These are phyloP conservation scores for Euphorbia lathyris DNA, from an alignment of 345 rosid genomes.

Conservation along the genomic window DNA sequence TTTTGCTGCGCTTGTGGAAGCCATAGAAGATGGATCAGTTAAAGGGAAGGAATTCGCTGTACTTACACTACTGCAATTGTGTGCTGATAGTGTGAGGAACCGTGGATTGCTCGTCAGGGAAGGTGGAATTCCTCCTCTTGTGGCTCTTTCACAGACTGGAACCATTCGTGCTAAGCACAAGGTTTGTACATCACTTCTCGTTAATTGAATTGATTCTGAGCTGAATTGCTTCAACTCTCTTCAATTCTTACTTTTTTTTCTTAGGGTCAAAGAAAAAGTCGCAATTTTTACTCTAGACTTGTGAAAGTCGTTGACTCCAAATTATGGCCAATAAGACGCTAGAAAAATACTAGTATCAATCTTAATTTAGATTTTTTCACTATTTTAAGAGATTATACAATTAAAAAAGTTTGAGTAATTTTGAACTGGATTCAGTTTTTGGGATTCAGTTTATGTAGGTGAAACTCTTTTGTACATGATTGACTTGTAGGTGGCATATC, in stretches of 20 bases:
- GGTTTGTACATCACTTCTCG: slow-evolving; percentile 33
- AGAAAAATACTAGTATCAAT: not conserved
- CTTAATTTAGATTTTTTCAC: not conserved
- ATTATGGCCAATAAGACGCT: not conserved
- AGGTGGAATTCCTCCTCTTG: slow-evolving; percentile 99
- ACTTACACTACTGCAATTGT: slow-evolving; percentile 73
- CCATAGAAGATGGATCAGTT: slow-evolving; percentile 77
- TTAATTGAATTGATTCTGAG: not conserved
- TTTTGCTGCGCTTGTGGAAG: slow-evolving; percentile 83
- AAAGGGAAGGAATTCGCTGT: slow-evolving; percentile 93
- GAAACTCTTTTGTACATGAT: not conserved
- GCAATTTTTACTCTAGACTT: not conserved
- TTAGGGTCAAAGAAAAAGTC: not conserved
- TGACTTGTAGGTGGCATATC: not conserved
- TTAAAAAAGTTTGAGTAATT: no score
- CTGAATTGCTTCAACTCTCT: not conserved
- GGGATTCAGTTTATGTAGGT: no score
- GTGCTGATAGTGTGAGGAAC: slow-evolving; percentile 65
- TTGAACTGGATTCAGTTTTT: no score
- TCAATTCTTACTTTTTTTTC: not conserved
- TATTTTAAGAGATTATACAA: no score
- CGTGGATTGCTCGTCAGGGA: slow-evolving; percentile 89
- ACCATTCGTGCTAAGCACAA: slow-evolving; percentile 70
- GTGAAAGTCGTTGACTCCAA: not conserved
- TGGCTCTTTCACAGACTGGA: slow-evolving; percentile 82